phyloP scores from a whole-genome alignment of 208 protist species.

The Wallacemonas collosoma region DNA sequence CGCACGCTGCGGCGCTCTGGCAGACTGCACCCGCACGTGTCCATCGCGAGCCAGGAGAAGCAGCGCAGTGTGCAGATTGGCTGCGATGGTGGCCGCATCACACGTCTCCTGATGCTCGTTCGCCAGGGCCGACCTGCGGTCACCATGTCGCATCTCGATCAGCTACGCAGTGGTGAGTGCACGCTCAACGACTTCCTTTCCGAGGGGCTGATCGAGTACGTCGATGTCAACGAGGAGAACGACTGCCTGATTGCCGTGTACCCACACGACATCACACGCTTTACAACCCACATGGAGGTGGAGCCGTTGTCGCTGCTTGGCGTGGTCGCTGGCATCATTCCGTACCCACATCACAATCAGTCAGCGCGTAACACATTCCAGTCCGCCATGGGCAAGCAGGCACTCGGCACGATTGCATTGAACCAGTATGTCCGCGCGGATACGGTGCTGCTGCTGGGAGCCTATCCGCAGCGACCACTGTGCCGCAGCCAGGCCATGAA shows the following conservation, averaged over 20 bases:
- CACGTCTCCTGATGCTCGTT: constrained; percentile 81
- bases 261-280: constrained; percentile 77
- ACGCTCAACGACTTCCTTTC: constrained; percentile 91
- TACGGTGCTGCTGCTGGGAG: constrained; percentile 97
- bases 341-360: constrained; percentile 99
- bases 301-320: constrained; percentile 91
- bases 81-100: constrained; percentile 87
- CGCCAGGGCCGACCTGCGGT: constrained; percentile 56
- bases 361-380: constrained; percentile 99
- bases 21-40: constrained; percentile 86
- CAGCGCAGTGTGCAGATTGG: constrained; percentile 83
- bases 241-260: constrained; percentile 96
- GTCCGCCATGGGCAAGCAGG: constrained; percentile 99
- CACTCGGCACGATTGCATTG: constrained; percentile 95
- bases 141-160: constrained; percentile 61
- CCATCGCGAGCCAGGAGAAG: constrained; percentile 73
- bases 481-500: constrained; percentile 97
- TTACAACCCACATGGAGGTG: constrained; percentile 94
- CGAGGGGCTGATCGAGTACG: constrained; percentile 97
- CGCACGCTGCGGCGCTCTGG: constrained; percentile 74
- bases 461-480: constrained; percentile 98
- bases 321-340: constrained; percentile 97
- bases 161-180: constrained; percentile 47
- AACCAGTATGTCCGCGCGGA: constrained; percentile 98
- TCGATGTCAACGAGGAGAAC: constrained; percentile 99